Evolutionary conservation across 306 rosid species (phyloP).

Genomic region (Lotus japonicus): DNA sequence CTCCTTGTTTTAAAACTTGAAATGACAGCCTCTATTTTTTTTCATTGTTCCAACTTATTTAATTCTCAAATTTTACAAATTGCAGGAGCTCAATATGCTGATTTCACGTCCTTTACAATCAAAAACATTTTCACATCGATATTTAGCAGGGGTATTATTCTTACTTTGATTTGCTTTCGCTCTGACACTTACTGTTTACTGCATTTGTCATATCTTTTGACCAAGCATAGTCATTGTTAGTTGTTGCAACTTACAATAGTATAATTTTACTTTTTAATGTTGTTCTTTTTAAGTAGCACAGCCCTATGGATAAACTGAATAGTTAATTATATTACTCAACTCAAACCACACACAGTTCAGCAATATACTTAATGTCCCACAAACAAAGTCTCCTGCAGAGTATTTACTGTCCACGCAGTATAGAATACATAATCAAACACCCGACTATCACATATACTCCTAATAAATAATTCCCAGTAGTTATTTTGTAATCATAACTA

Average conservation of each 20-base stretch:
- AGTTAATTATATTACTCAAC: too few species aligned
- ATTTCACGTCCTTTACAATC: slow-evolving; percentile 83
- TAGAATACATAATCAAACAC: too few species aligned
- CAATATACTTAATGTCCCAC: too few species aligned
- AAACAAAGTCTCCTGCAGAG: too few species aligned
- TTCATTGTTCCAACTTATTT: background rate
- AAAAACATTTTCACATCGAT: slow-evolving; percentile 74
- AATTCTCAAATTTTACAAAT: slow-evolving; percentile 4
- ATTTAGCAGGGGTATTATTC: slow-evolving; percentile 76
- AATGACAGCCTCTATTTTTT: background rate
- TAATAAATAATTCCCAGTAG: too few species aligned
- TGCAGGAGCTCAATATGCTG: slow-evolving; percentile 71
- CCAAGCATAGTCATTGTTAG: background rate
- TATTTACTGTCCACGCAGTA: too few species aligned
- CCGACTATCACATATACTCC: too few species aligned
- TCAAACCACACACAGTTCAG: too few species aligned
- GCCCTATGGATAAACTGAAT: too few species aligned
- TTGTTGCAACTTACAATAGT: background rate
- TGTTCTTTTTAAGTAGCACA: background rate
- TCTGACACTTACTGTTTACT: background rate
- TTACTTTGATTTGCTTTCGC: background rate
- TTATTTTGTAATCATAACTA: too few species aligned
- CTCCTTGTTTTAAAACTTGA: background rate
- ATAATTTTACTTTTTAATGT: background rate
- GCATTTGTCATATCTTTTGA: background rate